Percentiles rank a stretch among this genome's conserved stretches.
Evolutionary conservation across 305 asterid genomes (phyloP).

Genomic region (Solanum hybrid): DNA sequence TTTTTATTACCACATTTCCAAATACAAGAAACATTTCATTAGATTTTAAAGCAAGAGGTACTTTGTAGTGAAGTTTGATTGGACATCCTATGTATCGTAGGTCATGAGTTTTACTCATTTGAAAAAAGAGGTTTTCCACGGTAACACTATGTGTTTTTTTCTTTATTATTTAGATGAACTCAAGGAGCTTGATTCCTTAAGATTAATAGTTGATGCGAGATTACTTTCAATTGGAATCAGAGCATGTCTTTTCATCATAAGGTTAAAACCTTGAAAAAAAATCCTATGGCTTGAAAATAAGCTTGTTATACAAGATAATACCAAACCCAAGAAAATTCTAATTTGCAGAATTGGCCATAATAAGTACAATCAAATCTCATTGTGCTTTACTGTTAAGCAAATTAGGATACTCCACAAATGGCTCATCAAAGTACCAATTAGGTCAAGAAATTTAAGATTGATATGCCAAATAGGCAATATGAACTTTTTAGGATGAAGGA

Average conservation of each 20-base stretch:
- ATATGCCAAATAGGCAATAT: neutral
- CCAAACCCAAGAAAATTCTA: neutral
- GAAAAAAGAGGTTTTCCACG: neutral
- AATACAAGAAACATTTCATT: neutral
- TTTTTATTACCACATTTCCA: neutral
- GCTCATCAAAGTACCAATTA: neutral
- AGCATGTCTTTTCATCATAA: neutral
- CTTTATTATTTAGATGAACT: too few relatives aligned
- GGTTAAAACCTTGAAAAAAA: neutral
- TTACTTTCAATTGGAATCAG: too few relatives aligned
- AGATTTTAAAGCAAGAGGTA: neutral
- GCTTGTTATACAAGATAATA: neutral
- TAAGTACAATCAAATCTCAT: neutral
- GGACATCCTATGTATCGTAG: neutral
- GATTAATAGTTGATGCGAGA: neutral
- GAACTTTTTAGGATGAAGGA: neutral
- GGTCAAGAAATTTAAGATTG: neutral
- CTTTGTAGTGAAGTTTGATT: neutral
- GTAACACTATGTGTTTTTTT: neutral
- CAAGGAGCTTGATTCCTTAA: neutral
- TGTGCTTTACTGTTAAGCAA: neutral
- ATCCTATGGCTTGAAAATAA: neutral
- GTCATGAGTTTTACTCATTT: neutral
- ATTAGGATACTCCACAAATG: neutral
- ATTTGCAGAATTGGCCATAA: neutral